These are phyloP conservation scores for Phaffomyces thermotolerans DNA, from an alignment of 805 yeast species.

Conservation along the genomic window DNA sequence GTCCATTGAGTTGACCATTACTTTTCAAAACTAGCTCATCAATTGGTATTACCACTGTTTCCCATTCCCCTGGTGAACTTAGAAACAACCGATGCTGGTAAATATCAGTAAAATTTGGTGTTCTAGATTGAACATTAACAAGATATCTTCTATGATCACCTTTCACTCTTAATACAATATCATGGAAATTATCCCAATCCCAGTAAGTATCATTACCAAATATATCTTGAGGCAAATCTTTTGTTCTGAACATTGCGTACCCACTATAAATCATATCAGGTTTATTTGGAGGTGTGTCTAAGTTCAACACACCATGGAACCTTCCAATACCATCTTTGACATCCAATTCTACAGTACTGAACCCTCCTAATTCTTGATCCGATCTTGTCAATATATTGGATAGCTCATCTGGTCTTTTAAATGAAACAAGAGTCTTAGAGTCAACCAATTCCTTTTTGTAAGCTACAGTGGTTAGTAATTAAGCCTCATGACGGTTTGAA, in stretches of 20 bases:
- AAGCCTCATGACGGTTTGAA: not conserved
- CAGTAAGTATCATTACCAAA: slow-evolving; percentile 43
- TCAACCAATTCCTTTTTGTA: slow-evolving; percentile 8
- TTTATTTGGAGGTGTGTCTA: slow-evolving; percentile 58
- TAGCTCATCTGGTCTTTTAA: slow-evolving; percentile 43
- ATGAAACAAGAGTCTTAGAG: slow-evolving; percentile 46
- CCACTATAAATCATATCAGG: slow-evolving; percentile 62
- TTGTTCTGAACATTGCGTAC: slow-evolving; percentile 79
- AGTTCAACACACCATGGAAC: slow-evolving; percentile 62
- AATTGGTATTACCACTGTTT: slow-evolving; percentile 70
- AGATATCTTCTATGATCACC: slow-evolving; percentile 70
- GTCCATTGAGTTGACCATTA: slow-evolving; percentile 64
- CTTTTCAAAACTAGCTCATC: slow-evolving; percentile 77
- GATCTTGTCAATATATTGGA: slow-evolving; percentile 50
- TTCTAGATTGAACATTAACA: slow-evolving; percentile 75
- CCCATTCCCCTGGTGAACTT: slow-evolving; percentile 72
- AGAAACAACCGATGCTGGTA: slow-evolving; percentile 77
- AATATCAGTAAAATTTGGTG: slow-evolving; percentile 69
- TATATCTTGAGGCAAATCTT: slow-evolving; percentile 43
- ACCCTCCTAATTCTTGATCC: slow-evolving; percentile 76
- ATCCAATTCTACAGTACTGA: slow-evolving; percentile 53
- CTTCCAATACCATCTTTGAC: slow-evolving; percentile 41
- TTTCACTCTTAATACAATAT: slow-evolving; percentile 61
- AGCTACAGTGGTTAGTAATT: slow-evolving; percentile 1
- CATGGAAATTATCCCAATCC: slow-evolving; percentile 63